These are phyloP conservation scores for Ceratobasidium papillatum DNA, from an alignment of 1,284 basidiomycete species.

Conservation along the genomic window DNA sequence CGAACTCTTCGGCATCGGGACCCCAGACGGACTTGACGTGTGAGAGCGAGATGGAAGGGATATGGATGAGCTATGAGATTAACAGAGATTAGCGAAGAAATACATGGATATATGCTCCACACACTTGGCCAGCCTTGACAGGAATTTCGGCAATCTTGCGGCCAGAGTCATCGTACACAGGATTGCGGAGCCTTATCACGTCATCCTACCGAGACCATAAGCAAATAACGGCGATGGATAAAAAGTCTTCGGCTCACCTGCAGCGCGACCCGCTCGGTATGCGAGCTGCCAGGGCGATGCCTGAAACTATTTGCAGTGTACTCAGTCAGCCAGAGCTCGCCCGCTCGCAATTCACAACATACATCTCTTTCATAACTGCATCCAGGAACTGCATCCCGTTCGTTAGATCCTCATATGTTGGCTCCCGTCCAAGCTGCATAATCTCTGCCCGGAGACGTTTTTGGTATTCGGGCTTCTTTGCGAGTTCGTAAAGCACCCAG, in stretches of 20 bases:
- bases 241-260: too few relatives aligned
- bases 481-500: constrained; percentile 61
- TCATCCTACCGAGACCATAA: constrained; percentile 43
- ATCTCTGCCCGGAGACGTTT: constrained; percentile 62
- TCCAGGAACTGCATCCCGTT: constrained; percentile 58
- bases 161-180: constrained; percentile 45
- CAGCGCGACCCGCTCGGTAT: constrained; percentile 44
- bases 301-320: constrained; percentile 46
- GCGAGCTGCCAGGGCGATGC: constrained; percentile 46
- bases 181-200: constrained; percentile 46
- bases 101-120: neutral
- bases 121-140: constrained; percentile 48
- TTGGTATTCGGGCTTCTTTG: constrained; percentile 58
- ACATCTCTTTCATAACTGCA: constrained; percentile 54
- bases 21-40: constrained; percentile 49
- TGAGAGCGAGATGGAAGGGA: constrained; percentile 47
- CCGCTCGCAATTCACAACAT: neutral
- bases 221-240: neutral
- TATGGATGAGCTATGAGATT: constrained; percentile 45
- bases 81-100: too few relatives aligned
- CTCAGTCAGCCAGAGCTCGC: too few relatives aligned
- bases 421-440: constrained; percentile 50
- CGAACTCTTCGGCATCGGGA: constrained; percentile 49
- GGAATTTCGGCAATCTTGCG: constrained; percentile 41
- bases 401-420: constrained; percentile 57